phyloP scores from a whole-genome alignment of 2,329 filamentous ascomycete species.

The Sporothrix dimorphospora region DNA sequence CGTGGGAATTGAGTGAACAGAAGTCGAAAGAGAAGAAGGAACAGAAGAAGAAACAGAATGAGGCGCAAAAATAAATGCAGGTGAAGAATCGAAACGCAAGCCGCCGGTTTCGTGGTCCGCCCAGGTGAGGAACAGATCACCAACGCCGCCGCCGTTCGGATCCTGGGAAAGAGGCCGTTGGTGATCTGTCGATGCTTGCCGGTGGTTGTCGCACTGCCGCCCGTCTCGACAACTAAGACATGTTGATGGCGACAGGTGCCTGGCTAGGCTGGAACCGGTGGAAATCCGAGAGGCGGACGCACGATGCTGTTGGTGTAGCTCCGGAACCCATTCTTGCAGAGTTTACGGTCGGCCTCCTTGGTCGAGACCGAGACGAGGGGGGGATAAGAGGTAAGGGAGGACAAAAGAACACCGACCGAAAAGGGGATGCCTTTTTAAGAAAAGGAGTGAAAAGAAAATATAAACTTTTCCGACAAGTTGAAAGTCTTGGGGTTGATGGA shows the following conservation, averaged over 20 bases:
- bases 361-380: slow-evolving; percentile 27
- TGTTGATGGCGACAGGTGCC: slow-evolving; percentile 26
- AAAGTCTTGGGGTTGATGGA: not conserved
- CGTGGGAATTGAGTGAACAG: not conserved
- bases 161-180: not conserved
- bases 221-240: slow-evolving; percentile 26
- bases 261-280: slow-evolving; percentile 31
- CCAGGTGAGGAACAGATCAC: slow-evolving; percentile 22
- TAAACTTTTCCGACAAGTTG: not conserved
- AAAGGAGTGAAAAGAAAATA: not conserved
- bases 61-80: slow-evolving; percentile 25
- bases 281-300: slow-evolving; percentile 4
- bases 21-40: not conserved
- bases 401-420: not conserved
- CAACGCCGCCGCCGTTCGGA: slow-evolving; percentile 4
- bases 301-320: slow-evolving; percentile 18
- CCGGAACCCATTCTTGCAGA: slow-evolving; percentile 35
- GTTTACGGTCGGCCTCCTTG: slow-evolving; percentile 30
- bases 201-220: slow-evolving; percentile 21
- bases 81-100: slow-evolving; percentile 24
- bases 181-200: slow-evolving; percentile 4
- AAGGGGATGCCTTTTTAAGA: not conserved
- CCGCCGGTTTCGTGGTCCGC: slow-evolving; percentile 16
- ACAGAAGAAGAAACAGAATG: not conserved
- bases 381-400: too few relatives aligned